These are phyloP conservation scores for Erysimum cheiri DNA, from an alignment of 441 rosid species.

Conservation along the genomic window DNA sequence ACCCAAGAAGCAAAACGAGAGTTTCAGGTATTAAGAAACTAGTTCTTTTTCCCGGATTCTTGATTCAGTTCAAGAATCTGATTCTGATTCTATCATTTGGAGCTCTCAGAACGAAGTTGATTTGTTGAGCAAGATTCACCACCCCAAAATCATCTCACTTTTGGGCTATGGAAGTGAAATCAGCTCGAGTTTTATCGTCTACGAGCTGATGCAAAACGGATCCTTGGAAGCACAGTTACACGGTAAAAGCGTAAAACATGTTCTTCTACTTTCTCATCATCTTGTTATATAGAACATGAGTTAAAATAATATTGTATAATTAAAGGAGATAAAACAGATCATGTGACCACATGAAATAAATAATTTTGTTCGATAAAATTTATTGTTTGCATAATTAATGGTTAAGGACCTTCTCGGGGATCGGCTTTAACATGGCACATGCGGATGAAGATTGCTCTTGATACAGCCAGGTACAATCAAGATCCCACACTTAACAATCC, in stretches of 20 bases:
- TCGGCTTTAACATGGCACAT: slow-evolving; percentile 83
- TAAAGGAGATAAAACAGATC: slow-evolving; percentile 18
- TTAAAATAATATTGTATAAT: not conserved
- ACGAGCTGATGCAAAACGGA: slow-evolving; percentile 87
- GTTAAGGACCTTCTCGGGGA: slow-evolving; percentile 83
- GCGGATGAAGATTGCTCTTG: slow-evolving; percentile 92
- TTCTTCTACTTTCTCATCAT: not conserved
- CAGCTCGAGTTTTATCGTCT: slow-evolving; percentile 64
- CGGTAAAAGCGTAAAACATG: slow-evolving; percentile 47
- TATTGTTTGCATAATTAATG: slow-evolving; percentile 37
- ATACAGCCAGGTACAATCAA: slow-evolving; percentile 76
- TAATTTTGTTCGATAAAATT: slow-evolving; percentile 4
- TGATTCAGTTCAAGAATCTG: not conserved
- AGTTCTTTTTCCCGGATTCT: not conserved
- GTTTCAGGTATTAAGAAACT: slow-evolving; percentile 59
- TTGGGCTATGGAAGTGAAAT: slow-evolving; percentile 68
- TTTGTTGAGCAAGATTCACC: slow-evolving; percentile 67
- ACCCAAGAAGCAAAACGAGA: slow-evolving; percentile 72
- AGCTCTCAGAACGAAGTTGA: slow-evolving; percentile 82
- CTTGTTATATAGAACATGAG: slow-evolving; percentile 7
- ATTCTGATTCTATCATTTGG: slow-evolving; percentile 12
- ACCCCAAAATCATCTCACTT: slow-evolving; percentile 74
- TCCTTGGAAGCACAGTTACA: slow-evolving; percentile 82
- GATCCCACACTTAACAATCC: slow-evolving; percentile 20
- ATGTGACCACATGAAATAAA: slow-evolving; percentile 34